Conservation (phyloP, 371 early-diverging fungal genomes). For the Lichtheimia ramosa region DNA sequence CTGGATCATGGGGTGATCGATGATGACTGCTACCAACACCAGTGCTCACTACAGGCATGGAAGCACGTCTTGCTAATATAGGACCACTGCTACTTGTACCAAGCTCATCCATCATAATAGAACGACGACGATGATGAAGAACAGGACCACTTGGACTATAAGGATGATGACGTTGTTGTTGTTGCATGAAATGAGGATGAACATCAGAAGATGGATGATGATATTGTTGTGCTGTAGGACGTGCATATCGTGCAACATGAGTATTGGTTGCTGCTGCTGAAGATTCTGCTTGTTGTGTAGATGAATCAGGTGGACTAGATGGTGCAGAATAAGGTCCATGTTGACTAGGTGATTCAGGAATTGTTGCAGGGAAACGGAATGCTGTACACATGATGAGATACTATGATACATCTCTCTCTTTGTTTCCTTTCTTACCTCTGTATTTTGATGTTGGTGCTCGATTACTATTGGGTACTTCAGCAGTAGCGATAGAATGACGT, state of each 20-base stretch:
- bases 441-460: slow-evolving; percentile 25
- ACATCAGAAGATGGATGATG: slow-evolving; percentile 10
- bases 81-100: slow-evolving; percentile 8
- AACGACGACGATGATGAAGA: slow-evolving; percentile 31
- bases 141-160: slow-evolving; percentile 20
- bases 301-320: slow-evolving; percentile 55
- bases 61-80: slow-evolving; percentile 42
- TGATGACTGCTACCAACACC: slow-evolving; percentile 20
- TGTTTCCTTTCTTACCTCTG: slow-evolving; percentile 19
- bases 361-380: slow-evolving; percentile 40
- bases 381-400: slow-evolving; percentile 16
- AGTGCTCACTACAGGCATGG: slow-evolving; percentile 43
- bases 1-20: background rate
- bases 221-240: slow-evolving; percentile 19
- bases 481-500: slow-evolving; percentile 59
- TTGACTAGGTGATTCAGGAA: slow-evolving; percentile 31
- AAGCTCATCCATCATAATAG: slow-evolving; percentile 28
- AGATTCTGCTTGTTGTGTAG: background rate
- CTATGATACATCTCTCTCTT: background rate
- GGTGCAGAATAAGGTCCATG: slow-evolving; percentile 57
- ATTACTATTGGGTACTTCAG: slow-evolving; percentile 27
- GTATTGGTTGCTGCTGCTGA: background rate
- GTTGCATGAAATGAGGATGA: slow-evolving; percentile 19
- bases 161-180: slow-evolving; percentile 17
- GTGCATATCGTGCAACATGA: slow-evolving; percentile 10